A percentile compares a stretch with the other conserved stretches of the same genome.
Conservation (phyloP, 2,329 filamentous ascomycete species). For the Apiospora arundinis region DNA sequence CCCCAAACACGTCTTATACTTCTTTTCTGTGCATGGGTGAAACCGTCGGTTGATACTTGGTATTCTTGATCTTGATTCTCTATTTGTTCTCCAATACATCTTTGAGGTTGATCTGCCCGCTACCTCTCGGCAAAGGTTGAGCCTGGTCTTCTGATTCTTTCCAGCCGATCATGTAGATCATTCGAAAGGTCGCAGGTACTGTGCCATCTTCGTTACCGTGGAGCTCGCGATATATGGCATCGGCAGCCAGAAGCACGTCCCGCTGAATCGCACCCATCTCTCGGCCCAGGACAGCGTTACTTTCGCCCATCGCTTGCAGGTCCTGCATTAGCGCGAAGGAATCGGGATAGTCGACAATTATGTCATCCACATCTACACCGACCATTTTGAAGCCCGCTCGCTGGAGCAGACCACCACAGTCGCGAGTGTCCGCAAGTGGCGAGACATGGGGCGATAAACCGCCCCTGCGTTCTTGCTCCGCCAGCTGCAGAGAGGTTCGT, state of each 20-base stretch:
- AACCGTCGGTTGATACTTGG: not conserved
- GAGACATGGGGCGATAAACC: constrained; percentile 91
- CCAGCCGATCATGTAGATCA: constrained; percentile 99
- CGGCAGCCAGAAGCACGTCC: constrained; percentile 85
- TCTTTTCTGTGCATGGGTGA: not conserved
- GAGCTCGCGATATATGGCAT: constrained; percentile 86
- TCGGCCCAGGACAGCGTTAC: constrained; percentile 84
- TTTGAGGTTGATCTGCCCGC: constrained; percentile 85
- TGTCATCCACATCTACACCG: constrained; percentile 96
- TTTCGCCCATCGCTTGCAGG: constrained; percentile 95
- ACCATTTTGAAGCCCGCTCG: constrained; percentile 93
- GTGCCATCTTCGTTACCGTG: constrained; percentile 82
- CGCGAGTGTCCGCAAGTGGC: constrained; percentile 88
- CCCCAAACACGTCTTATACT: not conserved
- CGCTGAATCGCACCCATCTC: constrained; percentile 79
- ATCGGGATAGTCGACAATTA: constrained; percentile 92
- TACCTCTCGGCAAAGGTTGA: constrained; percentile 82
- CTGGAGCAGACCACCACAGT: constrained; percentile 86
- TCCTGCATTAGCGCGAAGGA: constrained; percentile 92
- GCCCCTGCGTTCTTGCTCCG: constrained; percentile 88
- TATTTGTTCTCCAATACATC: constrained; percentile 62
- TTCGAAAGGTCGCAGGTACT: constrained; percentile 88
- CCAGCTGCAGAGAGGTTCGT: constrained; percentile 89
- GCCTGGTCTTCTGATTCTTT: constrained; percentile 82
- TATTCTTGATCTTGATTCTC: not conserved